phyloP scores from a whole-genome alignment of 805 yeast genomes.

The Yueomyces sp. region DNA sequence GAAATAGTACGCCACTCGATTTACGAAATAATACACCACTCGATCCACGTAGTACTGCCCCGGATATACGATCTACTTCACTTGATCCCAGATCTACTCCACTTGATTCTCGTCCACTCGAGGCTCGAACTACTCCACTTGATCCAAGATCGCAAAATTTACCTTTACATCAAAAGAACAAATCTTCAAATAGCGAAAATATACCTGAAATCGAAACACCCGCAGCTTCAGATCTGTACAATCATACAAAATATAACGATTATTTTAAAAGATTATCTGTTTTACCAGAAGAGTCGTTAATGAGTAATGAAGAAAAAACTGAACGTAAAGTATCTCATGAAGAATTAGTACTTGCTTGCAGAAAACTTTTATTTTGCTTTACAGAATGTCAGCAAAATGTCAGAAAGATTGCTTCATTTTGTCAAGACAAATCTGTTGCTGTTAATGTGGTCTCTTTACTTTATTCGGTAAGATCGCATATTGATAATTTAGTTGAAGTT shows the following conservation, averaged over 20 bases:
- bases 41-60: not conserved
- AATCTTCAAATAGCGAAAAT: not conserved
- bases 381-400: slow-evolving; percentile 53
- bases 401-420: slow-evolving; percentile 42
- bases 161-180: not conserved
- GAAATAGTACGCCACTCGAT: too few relatives aligned
- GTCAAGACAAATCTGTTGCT: slow-evolving; percentile 40
- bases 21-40: too few relatives aligned
- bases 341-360: slow-evolving; percentile 27
- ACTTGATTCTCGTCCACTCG: not conserved
- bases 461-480: slow-evolving; percentile 38
- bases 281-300: slow-evolving; percentile 35
- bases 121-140: not conserved
- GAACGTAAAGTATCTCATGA: slow-evolving; percentile 16
- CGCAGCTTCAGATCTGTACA: slow-evolving; percentile 13
- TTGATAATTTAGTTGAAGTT: slow-evolving; percentile 43
- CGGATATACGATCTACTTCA: not conserved
- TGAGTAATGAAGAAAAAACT: slow-evolving; percentile 10
- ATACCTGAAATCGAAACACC: not conserved
- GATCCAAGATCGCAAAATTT: not conserved
- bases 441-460: slow-evolving; percentile 39
- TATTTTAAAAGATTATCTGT: slow-evolving; percentile 55
- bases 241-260: slow-evolving; percentile 38
- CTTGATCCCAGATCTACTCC: not conserved
- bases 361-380: slow-evolving; percentile 48